Evolutionary conservation across 2,329 filamentous ascomycete species (phyloP), one percentile per base, ranked within the genome.

Genomic region (Cladosporium sp.): DNA sequence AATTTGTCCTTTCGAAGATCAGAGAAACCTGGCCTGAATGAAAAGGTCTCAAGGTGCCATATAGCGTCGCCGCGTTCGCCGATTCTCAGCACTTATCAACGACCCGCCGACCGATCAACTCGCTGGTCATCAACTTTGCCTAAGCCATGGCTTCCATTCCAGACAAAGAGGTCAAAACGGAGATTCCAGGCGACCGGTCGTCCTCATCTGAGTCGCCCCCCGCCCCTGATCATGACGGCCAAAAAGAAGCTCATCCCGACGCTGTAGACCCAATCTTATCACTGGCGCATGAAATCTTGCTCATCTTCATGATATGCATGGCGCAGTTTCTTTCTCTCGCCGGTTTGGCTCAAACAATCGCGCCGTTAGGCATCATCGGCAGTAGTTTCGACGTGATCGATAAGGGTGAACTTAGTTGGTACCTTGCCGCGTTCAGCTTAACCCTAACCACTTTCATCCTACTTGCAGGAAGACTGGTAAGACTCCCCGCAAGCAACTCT

Each of bases 391-490:
- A 64, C 8, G 64, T 68, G 19, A 62, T 59, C 2, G 66, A 68
- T 41, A 66, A 72, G 3, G 74, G 69, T 17, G 62, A 73, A 40
- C 64, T 71, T 29, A 67, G 68, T 15, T 75, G 71, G 72, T 63
- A 72, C 47, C 67, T 71, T 34, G 71, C 72, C 3, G 69, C 62
- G 12, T 74, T 73, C 62, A 66, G 63, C 38, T 56, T 73, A 22
- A 73, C 71, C 1, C 67, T 72, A 12, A 71, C 71, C 15, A 72
- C 70, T 3, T 73, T 73, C 56, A 74, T 74, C 50, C 64, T 74
- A 19, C 68, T 72, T 22, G 67, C 69, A 8, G 72, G 72, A 8
- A 64, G 70, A 13, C 54, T 73, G 2, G 43, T 47, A 29, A 37
- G 43, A 30, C 9, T 27, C 9, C 22, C 22, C 15, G 32, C n/a